phyloP scores from a whole-genome alignment of 202 grass and related monocot genomes.

The Musa balbisiana region DNA sequence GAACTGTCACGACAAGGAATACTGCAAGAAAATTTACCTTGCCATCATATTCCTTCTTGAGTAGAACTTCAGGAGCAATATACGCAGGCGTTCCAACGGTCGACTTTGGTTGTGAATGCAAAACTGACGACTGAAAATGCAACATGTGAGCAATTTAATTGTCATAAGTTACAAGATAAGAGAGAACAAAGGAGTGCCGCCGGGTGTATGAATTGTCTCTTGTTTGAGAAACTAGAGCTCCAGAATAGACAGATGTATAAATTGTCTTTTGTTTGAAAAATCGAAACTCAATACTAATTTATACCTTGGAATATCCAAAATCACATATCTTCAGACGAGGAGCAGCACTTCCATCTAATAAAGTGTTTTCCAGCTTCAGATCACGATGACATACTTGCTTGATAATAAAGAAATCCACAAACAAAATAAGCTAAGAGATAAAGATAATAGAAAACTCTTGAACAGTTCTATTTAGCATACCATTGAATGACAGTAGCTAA shows the following conservation, averaged over 20 bases:
- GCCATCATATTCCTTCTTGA: slow-evolving; percentile 98
- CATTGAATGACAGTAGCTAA: slow-evolving; percentile 71
- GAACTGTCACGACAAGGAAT: not conserved
- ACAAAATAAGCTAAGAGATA: not conserved
- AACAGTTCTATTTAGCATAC: slow-evolving; percentile 28
- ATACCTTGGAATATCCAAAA: slow-evolving; percentile 98
- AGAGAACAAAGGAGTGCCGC: too few species aligned
- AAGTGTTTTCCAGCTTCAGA: slow-evolving; percentile 92
- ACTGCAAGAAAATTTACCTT: slow-evolving; percentile 42
- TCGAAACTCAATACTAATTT: not conserved
- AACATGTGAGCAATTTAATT: not conserved
- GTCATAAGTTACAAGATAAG: too few species aligned
- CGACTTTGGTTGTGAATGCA: slow-evolving; percentile 97
- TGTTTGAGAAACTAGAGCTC: too few species aligned
- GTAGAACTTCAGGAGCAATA: slow-evolving; percentile 96
- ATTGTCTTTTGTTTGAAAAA: not conserved
- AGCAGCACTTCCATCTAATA: slow-evolving; percentile 79
- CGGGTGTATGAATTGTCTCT: too few species aligned
- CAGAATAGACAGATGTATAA: not conserved
- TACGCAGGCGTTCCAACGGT: slow-evolving; percentile 97
- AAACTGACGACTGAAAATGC: slow-evolving; percentile 72
- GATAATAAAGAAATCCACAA: slow-evolving; percentile 21
- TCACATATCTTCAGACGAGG: slow-evolving; percentile 97
- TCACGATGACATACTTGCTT: slow-evolving; percentile 99
- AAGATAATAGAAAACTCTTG: slow-evolving; percentile 22